These are phyloP conservation scores for Hygrocybe punicea DNA, from an alignment of 768 basidiomycete species.

Conservation along the genomic window DNA sequence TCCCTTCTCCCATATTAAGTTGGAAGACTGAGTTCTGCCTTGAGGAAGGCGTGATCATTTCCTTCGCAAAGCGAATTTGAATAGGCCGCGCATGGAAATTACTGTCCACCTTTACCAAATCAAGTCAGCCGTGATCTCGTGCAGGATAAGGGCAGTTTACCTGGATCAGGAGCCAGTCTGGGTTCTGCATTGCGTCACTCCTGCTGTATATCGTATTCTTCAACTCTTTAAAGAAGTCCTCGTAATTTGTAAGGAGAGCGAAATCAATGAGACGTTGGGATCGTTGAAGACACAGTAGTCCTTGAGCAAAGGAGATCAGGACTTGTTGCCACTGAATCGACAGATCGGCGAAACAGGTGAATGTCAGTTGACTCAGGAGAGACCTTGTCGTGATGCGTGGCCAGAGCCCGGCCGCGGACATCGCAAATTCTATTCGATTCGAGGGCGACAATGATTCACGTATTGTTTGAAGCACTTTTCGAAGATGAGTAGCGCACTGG, in stretches of 20 bases:
- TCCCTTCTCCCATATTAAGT: constrained; percentile 60
- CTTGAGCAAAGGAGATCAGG: constrained; percentile 29
- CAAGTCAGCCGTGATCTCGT: not conserved
- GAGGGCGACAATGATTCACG: constrained; percentile 2
- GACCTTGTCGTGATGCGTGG: constrained; percentile 32
- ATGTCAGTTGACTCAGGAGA: constrained; percentile 32
- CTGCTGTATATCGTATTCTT: constrained; percentile 14
- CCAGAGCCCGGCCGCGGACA: constrained; percentile 31
- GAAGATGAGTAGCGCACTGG: constrained; percentile 1
- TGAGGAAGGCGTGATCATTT: constrained; percentile 45
- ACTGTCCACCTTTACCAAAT: constrained; percentile 39
- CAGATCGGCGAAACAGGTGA: constrained; percentile 15
- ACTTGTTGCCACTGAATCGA: constrained; percentile 28
- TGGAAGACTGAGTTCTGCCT: constrained; percentile 42
- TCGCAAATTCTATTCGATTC: constrained; percentile 5
- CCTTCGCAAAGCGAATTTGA: constrained; percentile 40
- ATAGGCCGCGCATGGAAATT: constrained; percentile 43
- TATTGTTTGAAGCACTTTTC: not conserved
- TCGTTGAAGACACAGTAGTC: constrained; percentile 35
- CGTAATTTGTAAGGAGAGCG: constrained; percentile 16
- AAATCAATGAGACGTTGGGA: constrained; percentile 34
- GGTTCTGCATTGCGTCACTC: not conserved
- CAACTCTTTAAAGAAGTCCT: constrained; percentile 33
- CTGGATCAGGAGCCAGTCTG: constrained; percentile 2
- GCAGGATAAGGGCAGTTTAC: not conserved